Conservation (phyloP, 768 basidiomycete species). For the Leucogyrophana mollusca region DNA sequence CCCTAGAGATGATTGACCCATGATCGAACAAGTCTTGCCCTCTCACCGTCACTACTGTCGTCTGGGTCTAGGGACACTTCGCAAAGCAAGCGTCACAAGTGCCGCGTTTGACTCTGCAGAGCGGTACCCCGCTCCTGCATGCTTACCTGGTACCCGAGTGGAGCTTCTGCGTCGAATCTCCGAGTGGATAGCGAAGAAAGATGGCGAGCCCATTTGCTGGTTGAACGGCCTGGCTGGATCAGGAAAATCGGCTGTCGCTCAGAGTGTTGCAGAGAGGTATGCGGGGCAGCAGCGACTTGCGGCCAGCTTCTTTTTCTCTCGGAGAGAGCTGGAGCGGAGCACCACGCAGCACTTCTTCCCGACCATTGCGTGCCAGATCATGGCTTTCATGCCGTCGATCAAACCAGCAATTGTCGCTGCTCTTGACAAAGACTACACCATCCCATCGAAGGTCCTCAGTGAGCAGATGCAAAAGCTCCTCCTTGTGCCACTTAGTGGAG, state of each 20-base stretch:
- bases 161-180: constrained; percentile 13
- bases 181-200: constrained; percentile 12
- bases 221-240: constrained; percentile 24
- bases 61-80: constrained; percentile 12
- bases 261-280: constrained; percentile 28
- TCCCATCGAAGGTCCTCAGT: constrained; percentile 25
- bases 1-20: too few relatives aligned
- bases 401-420: constrained; percentile 19
- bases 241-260: constrained; percentile 27
- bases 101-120: constrained; percentile 17
- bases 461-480: constrained; percentile 27
- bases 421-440: constrained; percentile 21
- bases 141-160: constrained; percentile 19
- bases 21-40: too few relatives aligned
- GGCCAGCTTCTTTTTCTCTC: too few relatives aligned
- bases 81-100: constrained; percentile 11
- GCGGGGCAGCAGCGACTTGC: constrained; percentile 16
- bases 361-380: constrained; percentile 31
- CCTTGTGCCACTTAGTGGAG: constrained; percentile 14
- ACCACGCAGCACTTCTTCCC: constrained; percentile 23
- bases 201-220: constrained; percentile 18
- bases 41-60: constrained; percentile 1
- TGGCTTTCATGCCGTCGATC: constrained; percentile 17
- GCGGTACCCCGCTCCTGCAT: constrained; percentile 17
- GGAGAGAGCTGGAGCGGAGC: constrained; percentile 21